These are phyloP conservation scores for Psilocybe cubensis DNA, from an alignment of 768 basidiomycete genomes.

Conservation along the genomic window DNA sequence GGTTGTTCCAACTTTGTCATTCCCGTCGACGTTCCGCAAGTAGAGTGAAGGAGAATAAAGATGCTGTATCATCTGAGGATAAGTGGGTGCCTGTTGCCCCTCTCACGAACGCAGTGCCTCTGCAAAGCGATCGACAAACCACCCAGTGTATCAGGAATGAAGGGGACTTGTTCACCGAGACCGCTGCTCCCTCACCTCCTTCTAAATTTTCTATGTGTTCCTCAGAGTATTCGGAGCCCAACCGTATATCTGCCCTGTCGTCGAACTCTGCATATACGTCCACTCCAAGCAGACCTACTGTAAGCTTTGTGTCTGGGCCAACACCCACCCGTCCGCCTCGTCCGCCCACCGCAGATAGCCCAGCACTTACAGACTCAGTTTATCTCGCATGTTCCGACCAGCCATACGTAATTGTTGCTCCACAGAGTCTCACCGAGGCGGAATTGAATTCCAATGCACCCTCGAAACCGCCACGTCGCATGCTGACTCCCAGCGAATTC, in stretches of 20 bases:
- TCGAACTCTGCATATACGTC: constrained; percentile 2
- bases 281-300: constrained; percentile 4
- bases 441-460: not conserved
- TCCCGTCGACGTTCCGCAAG: not conserved
- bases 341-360: constrained; percentile 30
- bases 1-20: constrained; percentile 1
- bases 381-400: constrained; percentile 27
- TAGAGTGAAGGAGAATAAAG: constrained; percentile 8
- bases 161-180: not conserved
- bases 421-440: constrained; percentile 12
- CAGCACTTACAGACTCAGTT: constrained; percentile 28
- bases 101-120: not conserved
- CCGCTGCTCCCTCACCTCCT: not conserved
- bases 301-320: constrained; percentile 4
- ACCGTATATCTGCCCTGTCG: constrained; percentile 10
- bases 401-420: constrained; percentile 25
- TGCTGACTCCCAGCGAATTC: constrained; percentile 25
- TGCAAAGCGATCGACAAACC: not conserved
- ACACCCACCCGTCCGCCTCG: constrained; percentile 25
- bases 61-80: not conserved
- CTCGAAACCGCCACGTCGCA: constrained; percentile 9
- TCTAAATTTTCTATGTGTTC: constrained; percentile 25
- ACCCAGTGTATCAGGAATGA: not conserved
- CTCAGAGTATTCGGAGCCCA: constrained; percentile 16
- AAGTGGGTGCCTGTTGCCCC: constrained; percentile 1